A percentile compares a stretch with the other conserved stretches of the same genome.
These are phyloP conservation scores for Saksenaea vasiformis DNA, from an alignment of 371 early-diverging fungal genomes.

Conservation along the genomic window DNA sequence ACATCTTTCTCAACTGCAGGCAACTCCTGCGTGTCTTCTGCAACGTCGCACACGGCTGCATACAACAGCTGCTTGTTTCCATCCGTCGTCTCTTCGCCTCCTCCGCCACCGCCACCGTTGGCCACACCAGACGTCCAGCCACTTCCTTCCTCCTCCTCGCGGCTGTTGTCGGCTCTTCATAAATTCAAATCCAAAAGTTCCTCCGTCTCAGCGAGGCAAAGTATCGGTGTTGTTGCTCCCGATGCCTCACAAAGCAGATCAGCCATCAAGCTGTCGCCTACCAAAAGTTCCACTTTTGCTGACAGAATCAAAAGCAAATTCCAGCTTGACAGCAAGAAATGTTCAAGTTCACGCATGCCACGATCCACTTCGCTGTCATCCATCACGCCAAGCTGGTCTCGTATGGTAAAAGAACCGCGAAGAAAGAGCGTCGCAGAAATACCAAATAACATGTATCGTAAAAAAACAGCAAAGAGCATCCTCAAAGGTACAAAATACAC, in stretches of 20 bases:
- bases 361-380: constrained; percentile 15
- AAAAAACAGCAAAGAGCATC: background rate
- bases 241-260: background rate
- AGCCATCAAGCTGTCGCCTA: background rate
- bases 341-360: background rate
- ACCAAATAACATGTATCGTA: background rate
- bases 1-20: background rate
- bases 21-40: constrained; percentile 2
- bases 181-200: background rate
- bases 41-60: constrained; percentile 3
- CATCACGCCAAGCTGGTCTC: constrained; percentile 5
- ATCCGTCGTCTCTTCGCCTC: background rate
- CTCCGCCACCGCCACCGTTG: background rate
- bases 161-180: constrained; percentile 12
- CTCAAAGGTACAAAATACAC: background rate
- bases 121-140: constrained; percentile 1
- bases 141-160: constrained; percentile 4
- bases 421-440: background rate
- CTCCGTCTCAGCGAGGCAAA: background rate
- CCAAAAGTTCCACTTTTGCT: constrained; percentile 18
- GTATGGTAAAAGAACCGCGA: background rate
- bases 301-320: constrained; percentile 19
- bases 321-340: constrained; percentile 3
- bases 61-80: constrained; percentile 2
- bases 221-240: background rate